phyloP scores from a whole-genome alignment of 192 early-diverging fungal genomes.

The Rhizophagus prolifer region DNA sequence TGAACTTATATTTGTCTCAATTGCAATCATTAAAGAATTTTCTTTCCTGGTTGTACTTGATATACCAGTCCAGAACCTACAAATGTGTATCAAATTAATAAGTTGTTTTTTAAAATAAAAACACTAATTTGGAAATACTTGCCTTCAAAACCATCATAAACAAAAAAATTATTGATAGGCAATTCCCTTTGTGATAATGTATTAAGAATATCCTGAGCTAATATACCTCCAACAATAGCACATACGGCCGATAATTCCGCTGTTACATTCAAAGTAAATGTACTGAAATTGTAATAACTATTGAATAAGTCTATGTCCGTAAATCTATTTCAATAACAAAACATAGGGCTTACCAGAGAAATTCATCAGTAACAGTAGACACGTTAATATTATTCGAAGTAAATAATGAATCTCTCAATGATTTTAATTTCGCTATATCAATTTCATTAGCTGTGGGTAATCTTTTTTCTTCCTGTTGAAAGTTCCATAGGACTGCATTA shows the following conservation, averaged over 20 bases:
- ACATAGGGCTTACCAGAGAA: slow-evolving; percentile 39
- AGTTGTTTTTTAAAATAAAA: neutral
- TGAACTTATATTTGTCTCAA: too few species aligned
- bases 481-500: slow-evolving; percentile 34
- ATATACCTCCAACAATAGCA: slow-evolving; percentile 84
- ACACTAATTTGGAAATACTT: slow-evolving; percentile 23
- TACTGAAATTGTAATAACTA: slow-evolving; percentile 33
- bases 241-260: slow-evolving; percentile 79
- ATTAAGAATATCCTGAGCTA: slow-evolving; percentile 91
- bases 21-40: neutral
- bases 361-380: slow-evolving; percentile 43
- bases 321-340: neutral
- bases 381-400: slow-evolving; percentile 35
- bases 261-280: slow-evolving; percentile 46
- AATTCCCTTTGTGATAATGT: slow-evolving; percentile 77
- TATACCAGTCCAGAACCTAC: slow-evolving; percentile 15
- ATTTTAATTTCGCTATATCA: slow-evolving; percentile 34
- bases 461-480: slow-evolving; percentile 32
- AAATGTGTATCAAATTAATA: neutral
- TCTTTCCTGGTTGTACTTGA: slow-evolving; percentile 11
- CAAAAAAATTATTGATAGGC: slow-evolving; percentile 82
- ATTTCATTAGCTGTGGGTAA: slow-evolving; percentile 19
- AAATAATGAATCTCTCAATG: slow-evolving; percentile 34
- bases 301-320: neutral
- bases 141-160: slow-evolving; percentile 64